Evolutionary conservation across 73 alveolate species (phyloP).

Genomic region (Tetrahymena borealis): DNA sequence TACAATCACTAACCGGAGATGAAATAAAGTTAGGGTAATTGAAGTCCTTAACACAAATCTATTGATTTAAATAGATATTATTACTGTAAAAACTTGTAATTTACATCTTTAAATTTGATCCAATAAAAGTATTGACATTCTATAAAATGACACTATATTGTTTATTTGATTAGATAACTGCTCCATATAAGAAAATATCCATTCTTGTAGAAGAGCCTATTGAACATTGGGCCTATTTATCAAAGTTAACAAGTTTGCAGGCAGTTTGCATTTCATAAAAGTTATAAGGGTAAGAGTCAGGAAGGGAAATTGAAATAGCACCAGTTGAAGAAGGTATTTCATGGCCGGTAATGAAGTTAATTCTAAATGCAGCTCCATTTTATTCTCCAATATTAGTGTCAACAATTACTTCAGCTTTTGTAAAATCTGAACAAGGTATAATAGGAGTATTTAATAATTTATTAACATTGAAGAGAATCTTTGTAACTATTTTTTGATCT

Average conservation of each 20-base stretch:
- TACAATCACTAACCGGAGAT: not conserved
- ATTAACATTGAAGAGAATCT: not conserved
- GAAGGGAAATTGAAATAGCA: not conserved
- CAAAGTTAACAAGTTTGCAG: not conserved
- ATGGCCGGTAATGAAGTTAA: not conserved
- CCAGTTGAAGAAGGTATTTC: not conserved
- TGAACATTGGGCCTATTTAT: not conserved
- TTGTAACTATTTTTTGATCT: not conserved
- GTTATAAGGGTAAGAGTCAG: not conserved
- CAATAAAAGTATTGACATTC: not conserved
- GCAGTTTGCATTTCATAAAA: not conserved
- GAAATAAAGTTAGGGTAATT: not conserved
- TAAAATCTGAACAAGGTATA: not conserved
- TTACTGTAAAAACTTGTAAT: not conserved
- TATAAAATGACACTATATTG: not conserved
- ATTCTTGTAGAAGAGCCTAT: not conserved
- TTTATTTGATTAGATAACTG: not conserved
- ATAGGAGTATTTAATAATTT: not conserved
- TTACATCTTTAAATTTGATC: not conserved
- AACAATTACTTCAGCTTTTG: not conserved
- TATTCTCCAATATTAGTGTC: not conserved
- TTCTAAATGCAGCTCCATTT: not conserved
- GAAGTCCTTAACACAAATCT: not conserved
- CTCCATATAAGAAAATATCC: not conserved
- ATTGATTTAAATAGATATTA: not conserved